Evolutionary conservation across 345 rosid genomes (phyloP).

Genomic region (Salix dunnii): DNA sequence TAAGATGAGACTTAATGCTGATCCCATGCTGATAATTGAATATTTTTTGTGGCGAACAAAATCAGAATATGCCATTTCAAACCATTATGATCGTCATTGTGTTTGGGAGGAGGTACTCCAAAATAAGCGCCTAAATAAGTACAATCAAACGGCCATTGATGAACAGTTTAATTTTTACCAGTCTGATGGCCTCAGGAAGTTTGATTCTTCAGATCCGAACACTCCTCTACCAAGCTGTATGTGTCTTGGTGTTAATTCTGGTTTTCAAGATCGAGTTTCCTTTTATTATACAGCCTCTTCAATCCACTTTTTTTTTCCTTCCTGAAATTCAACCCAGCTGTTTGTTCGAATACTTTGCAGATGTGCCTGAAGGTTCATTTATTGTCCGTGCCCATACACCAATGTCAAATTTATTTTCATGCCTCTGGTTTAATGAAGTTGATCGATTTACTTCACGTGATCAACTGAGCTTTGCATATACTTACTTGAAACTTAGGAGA

Average conservation of each 20-base stretch:
- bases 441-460: slow-evolving; percentile 87
- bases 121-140: slow-evolving; percentile 76
- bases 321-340: slow-evolving; percentile 16
- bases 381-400: slow-evolving; percentile 85
- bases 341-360: slow-evolving; percentile 39
- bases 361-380: slow-evolving; percentile 97
- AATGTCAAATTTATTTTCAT: slow-evolving; percentile 90
- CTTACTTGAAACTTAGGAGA: slow-evolving; percentile 78
- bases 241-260: slow-evolving; percentile 24
- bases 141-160: slow-evolving; percentile 70
- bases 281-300: slow-evolving; percentile 5
- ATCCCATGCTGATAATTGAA: slow-evolving; percentile 78
- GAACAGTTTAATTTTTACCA: slow-evolving; percentile 64
- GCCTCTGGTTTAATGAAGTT: slow-evolving; percentile 95
- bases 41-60: slow-evolving; percentile 75
- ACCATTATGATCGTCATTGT: slow-evolving; percentile 89
- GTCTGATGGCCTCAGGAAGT: slow-evolving; percentile 77
- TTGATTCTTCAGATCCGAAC: slow-evolving; percentile 55
- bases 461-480: slow-evolving; percentile 92
- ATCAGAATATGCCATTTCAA: slow-evolving; percentile 94
- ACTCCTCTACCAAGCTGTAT: slow-evolving; percentile 78
- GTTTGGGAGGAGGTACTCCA: slow-evolving; percentile 93
- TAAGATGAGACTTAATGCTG: slow-evolving; percentile 79
- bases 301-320: not conserved
- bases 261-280: slow-evolving; percentile 5